Evolutionary conservation across 306 rosid genomes (phyloP), one percentile per base, ranked within the genome.

Genomic region (Elaeagnus macrophylla): DNA sequence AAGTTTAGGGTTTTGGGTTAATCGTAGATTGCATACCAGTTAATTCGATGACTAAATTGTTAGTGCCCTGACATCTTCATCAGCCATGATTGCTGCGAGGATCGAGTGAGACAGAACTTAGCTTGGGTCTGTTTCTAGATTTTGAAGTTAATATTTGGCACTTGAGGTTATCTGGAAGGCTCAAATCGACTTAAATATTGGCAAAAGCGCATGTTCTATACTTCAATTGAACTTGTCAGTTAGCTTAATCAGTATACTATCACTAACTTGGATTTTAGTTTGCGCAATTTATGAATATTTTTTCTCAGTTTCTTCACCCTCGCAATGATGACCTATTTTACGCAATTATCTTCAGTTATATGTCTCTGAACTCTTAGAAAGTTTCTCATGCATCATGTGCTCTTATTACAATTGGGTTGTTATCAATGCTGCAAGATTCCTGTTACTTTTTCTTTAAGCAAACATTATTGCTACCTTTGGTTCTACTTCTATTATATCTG

Each of bases 1-100:
- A 37, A 58, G 9, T 51, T 18, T 61, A 67, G 81, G 79, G 80
- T 32, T 64, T 67, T 18, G 12, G 44, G 39, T 25, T 18, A 46
- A 56, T 45, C 74, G n/a, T 58, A 46, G 48, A 25, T 51, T 37
- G 6, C 14, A n/a, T 55, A 10, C 19, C 3, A 5, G 39, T 8
- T 16, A 37, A 17, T 51, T 20, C 32, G 18, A 59, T 18, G 49
- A 5, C 25, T 54, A 9, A 5, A 9, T 39, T n/a, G 6, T 25
- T 12, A 37, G 4, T 40, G 7, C 39, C 47, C 16, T 53, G 46
- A 60, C 3, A 6, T 47, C 7, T 16, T 2, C 2, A 14, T 56
- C 32, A 25, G 4, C 32, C 4, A 25, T 25, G 32, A 25, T 25
- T 3, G 32, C 32, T 25, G 4, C 32, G 32, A 25, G 32, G 32